A percentile compares a stretch with the other conserved stretches of the same genome.
These are phyloP conservation scores for Chenopodium berlandieri DNA, from an alignment of 148 eudicot genomes.

Conservation along the genomic window DNA sequence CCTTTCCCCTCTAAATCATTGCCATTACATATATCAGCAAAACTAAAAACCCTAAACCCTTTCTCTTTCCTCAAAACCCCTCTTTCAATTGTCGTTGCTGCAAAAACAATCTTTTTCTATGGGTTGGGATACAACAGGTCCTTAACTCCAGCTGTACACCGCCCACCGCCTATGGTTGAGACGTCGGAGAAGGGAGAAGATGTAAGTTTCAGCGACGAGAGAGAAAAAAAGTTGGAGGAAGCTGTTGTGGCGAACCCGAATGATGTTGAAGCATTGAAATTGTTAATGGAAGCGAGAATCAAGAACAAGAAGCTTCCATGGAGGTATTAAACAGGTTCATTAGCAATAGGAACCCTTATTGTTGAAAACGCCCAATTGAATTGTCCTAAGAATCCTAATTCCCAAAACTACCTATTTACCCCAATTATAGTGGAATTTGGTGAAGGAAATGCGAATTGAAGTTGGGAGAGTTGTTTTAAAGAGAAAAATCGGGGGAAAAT, in stretches of 20 bases:
- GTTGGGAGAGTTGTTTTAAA: too few species aligned
- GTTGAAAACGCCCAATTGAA: too few species aligned
- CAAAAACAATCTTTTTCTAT: slow-evolving; percentile 52
- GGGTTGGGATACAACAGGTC: slow-evolving; percentile 29
- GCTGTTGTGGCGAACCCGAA: slow-evolving; percentile 32
- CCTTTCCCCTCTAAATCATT: background rate
- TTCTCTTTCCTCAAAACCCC: slow-evolving; percentile 47
- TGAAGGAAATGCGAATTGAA: too few species aligned
- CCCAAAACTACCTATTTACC: too few species aligned
- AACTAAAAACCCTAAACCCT: slow-evolving; percentile 21
- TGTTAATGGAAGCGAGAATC: slow-evolving; percentile 56
- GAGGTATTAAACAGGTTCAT: slow-evolving; percentile 49
- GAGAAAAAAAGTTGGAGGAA: slow-evolving; percentile 41
- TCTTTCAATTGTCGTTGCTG: slow-evolving; percentile 40
- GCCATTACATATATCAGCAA: background rate
- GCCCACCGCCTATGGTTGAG: slow-evolving; percentile 21
- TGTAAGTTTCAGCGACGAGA: slow-evolving; percentile 35
- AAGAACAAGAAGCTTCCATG: slow-evolving; percentile 44
- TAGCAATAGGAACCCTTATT: too few species aligned
- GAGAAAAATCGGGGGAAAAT: too few species aligned
- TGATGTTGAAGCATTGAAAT: slow-evolving; percentile 40
- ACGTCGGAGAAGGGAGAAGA: background rate
- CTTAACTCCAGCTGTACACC: slow-evolving; percentile 28
- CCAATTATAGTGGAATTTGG: too few species aligned
- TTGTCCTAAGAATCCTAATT: too few species aligned